Conservation (phyloP, 1,139 yeast genomes). For the Meyerozyma elateridarum region DNA sequence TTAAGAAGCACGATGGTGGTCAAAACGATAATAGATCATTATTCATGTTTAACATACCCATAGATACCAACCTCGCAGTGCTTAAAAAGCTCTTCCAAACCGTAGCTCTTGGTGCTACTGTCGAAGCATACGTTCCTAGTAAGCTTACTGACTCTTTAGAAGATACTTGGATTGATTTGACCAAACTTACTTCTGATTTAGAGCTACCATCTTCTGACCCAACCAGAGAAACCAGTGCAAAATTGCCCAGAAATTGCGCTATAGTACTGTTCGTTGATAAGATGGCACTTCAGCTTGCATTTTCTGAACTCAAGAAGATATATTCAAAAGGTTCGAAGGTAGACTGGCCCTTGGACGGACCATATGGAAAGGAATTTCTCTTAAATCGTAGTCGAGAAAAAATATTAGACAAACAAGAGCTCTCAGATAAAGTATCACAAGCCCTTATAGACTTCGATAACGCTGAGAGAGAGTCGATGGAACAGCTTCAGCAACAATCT, state of each 20-base stretch:
- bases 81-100: slow-evolving; percentile 56
- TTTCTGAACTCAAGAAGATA: slow-evolving; percentile 53
- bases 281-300: slow-evolving; percentile 63
- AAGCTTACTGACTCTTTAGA: slow-evolving; percentile 37
- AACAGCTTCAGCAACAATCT: slow-evolving; percentile 51
- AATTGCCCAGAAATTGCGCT: slow-evolving; percentile 69
- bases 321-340: slow-evolving; percentile 17
- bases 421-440: slow-evolving; percentile 50
- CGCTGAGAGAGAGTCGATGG: slow-evolving; percentile 63
- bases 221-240: slow-evolving; percentile 26
- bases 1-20: slow-evolving; percentile 58
- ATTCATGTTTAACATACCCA: slow-evolving; percentile 75
- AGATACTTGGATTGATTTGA: slow-evolving; percentile 55
- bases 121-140: slow-evolving; percentile 45
- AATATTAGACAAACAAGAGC: slow-evolving; percentile 41
- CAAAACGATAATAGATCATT: slow-evolving; percentile 37
- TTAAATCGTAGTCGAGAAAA: slow-evolving; percentile 23
- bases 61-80: slow-evolving; percentile 47
- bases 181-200: slow-evolving; percentile 57
- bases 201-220: slow-evolving; percentile 29
- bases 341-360: slow-evolving; percentile 28
- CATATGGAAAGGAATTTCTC: slow-evolving; percentile 28
- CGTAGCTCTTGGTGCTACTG: slow-evolving; percentile 56
- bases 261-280: slow-evolving; percentile 74
- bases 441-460: slow-evolving; percentile 65